Percentiles rank a stretch among this genome's conserved stretches.
Evolutionary conservation across 2,329 filamentous ascomycete species (phyloP).

Genomic region (Teratosphaeria pseudoeucalypti): DNA sequence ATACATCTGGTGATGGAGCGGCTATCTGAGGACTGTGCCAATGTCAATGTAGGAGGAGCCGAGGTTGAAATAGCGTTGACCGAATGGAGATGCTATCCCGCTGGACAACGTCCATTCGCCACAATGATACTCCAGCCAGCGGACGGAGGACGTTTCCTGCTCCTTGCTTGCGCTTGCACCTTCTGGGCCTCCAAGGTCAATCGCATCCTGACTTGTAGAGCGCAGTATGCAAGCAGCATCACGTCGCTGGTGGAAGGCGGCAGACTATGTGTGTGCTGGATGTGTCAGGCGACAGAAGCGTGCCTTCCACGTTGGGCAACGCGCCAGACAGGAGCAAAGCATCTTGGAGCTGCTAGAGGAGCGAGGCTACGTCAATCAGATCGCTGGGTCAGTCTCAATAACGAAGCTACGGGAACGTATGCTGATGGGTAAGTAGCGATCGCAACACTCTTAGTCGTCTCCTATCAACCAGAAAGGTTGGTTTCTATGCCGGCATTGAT

Average conservation of each 20-base stretch:
- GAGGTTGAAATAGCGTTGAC: background rate
- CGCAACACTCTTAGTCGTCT: constrained; percentile 50
- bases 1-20: background rate
- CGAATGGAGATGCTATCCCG: background rate
- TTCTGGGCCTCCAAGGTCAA: background rate
- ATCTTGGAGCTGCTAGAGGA: constrained; percentile 55
- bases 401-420: background rate
- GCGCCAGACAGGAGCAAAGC: background rate
- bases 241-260: background rate
- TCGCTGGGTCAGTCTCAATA: constrained; percentile 52
- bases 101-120: background rate
- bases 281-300: background rate
- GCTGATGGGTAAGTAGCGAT: constrained; percentile 20
- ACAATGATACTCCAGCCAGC: background rate
- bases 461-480: constrained; percentile 55
- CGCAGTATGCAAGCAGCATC: background rate
- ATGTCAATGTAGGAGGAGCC: background rate
- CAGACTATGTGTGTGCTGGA: background rate
- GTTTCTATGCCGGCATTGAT: constrained; percentile 72
- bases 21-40: too few relatives aligned
- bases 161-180: background rate
- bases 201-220: background rate
- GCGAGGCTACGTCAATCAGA: constrained; percentile 62
- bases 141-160: background rate
- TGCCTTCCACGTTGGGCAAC: background rate